Base-by-base conservation (phyloP, 371 early-diverging fungal species). In the Lichtheimia hyalospora region DNA sequence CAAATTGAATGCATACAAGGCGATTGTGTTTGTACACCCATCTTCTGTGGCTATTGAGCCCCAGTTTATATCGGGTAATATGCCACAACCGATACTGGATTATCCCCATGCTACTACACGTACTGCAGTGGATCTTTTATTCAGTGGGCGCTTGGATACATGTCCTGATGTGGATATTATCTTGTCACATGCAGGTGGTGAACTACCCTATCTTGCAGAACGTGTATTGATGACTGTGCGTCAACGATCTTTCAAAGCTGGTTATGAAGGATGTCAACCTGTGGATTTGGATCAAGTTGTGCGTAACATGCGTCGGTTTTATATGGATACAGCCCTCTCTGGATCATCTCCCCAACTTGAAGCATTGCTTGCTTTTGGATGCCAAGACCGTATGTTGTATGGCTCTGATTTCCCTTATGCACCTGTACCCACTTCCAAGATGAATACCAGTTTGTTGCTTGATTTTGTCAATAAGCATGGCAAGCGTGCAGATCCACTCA, bases 1-100 rank as follows among this genome's bases (percentile, higher is more conserved):
- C 14, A 62, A 62, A 16, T 27, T 62, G 20, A 42, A 57, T 16
- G 24, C n/a, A 2, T 42, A 56, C 44, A 62, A 62, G 12, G 56
- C 62, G 13, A 50, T 62, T 39, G 57, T 57, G 3, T 56, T 62
- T 27, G 57, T 62, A 5, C 62, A 62, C 16, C 62, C 62, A 2
- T 42, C 62, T 12, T 12, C 34, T 1, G 34, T 25, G 7, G 49
- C 24, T 1, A 28, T 49, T 6, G 28, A 24, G 16, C 62, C 57
- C 0, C 13, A 41, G 16, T 49, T 44, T 16, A 41, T 62, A 10
- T 49, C 42, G 18, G 52, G 44, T n/a, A 28, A 16, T 14, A 24
- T 56, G 5, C 52, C 62, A 5, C 43, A 52, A 12, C 62, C 62
- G 7, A 7, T 57, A 1, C 43, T 57, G 20, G 62, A 62, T 23